phyloP scores from a whole-genome alignment of 202 grass and related monocot species.

The Hordeum pubiflorum region DNA sequence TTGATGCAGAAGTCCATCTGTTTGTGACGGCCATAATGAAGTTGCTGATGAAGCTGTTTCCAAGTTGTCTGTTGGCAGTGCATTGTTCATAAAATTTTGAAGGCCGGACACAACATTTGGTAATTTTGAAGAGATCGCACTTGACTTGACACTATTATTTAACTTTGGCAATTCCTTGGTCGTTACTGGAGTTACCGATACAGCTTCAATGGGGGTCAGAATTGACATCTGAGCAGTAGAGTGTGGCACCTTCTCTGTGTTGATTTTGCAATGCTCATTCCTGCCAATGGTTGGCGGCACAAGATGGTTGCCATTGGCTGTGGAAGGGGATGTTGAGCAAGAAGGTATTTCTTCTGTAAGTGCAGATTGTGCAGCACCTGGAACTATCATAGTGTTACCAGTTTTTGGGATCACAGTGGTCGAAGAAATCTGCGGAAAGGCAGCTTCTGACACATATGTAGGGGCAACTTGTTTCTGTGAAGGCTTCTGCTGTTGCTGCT shows the following conservation, averaged over 20 bases:
- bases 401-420: slow-evolving; percentile 36
- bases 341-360: slow-evolving; percentile 82
- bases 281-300: slow-evolving; percentile 33
- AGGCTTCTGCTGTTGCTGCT: slow-evolving; percentile 44
- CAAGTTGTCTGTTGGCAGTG: slow-evolving; percentile 58
- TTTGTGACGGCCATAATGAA: slow-evolving; percentile 73
- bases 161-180: slow-evolving; percentile 42
- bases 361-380: slow-evolving; percentile 59
- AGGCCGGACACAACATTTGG: slow-evolving; percentile 40
- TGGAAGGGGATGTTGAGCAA: slow-evolving; percentile 77
- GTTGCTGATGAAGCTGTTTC: slow-evolving; percentile 88
- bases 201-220: slow-evolving; percentile 43
- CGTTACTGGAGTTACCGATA: slow-evolving; percentile 33
- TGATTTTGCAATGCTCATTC: slow-evolving; percentile 43
- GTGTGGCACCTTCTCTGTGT: slow-evolving; percentile 44
- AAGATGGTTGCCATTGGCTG: slow-evolving; percentile 53
- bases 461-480: slow-evolving; percentile 52
- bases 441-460: slow-evolving; percentile 39
- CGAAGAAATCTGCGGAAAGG: slow-evolving; percentile 27
- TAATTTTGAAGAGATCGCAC: slow-evolving; percentile 42
- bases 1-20: slow-evolving; percentile 73
- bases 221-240: slow-evolving; percentile 37
- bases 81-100: slow-evolving; percentile 58
- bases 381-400: slow-evolving; percentile 34
- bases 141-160: slow-evolving; percentile 52